Base-by-base conservation (phyloP, 352 stramenopile species). In the Pythium pyrilobum region DNA sequence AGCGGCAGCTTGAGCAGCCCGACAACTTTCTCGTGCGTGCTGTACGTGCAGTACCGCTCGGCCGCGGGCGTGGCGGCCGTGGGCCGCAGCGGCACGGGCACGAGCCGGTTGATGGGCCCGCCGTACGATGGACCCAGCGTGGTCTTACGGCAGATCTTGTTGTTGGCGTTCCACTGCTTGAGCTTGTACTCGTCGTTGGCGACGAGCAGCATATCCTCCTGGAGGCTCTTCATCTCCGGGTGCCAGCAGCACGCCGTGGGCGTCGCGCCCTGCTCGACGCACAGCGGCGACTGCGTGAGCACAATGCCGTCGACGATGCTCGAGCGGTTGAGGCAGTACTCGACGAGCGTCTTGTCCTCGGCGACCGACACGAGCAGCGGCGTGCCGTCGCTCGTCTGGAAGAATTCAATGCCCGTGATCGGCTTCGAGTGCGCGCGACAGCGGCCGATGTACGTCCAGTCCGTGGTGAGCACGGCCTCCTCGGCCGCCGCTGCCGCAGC, bases 141-240 rank as follows among this genome's bases (percentile, higher is more conserved):
- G 0, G 91, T 98, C 64, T 88, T 88, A 9, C 92, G 78, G 56
- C 88, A 98, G 10, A 77, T 88, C 47, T 96, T 95, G 61, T 92
- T 96, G 65, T 89, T 83, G 37, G 77, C 73, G 58, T 96, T 96
- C 85, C 88, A 97, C 41, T 95, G 71, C 70, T 96, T 97, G 42
- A 98, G 56, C 66, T 98, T 98, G 69, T 96, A 97, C 53, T 97
- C 92, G 38, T 90, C 76, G 63, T 96, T 97, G 2, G 85, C 90
- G 25, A 93, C 82, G 21, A 96, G 73, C 2, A 97, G 52, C 25
- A 94, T 73, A 52, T 97, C 92, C 69, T 98, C 91, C 42, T 90
- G 81, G 2, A 89, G 56, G 20, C 64, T 69, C 21, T 67, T 68
- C 38, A 89, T 72, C 52, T 92, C 81, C 0, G 90, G 89, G 38